Evolutionary conservation across 495 filamentous ascomycete species (phyloP), one percentile per base, ranked within the genome.

Genomic region (Daldinia caldariorum): DNA sequence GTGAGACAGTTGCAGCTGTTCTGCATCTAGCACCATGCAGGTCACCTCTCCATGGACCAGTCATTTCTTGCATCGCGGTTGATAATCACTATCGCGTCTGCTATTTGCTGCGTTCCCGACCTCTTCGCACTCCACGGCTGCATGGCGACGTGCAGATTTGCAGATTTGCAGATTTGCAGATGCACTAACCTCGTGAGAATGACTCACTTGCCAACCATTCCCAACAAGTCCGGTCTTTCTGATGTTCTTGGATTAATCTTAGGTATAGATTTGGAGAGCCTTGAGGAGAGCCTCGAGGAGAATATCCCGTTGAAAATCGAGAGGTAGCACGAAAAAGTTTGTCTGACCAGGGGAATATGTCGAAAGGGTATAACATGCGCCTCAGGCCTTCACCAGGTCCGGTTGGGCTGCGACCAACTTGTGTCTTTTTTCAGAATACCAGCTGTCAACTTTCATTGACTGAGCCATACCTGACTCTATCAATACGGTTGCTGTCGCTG

Each of bases 191-290:
- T 70, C 67, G 63, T 53, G 64, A 77, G 38, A 61, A 69, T 77
- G 74, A 77, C 72, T 75, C 75, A 77, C 68, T 66, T 60, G 47
- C 75, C 75, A 75, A 75, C 75, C 75, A 67, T 75, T 68, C 60
- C 68, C 61, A 55, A 70, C 58, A 9, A 62, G 63, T 49, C 58
- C 59, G 73, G 64, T 66, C 60, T 57, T 75, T 77, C 68, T 77
- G 73, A 75, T 63, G 70, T 73, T 18, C 50, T 50, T 60, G 55
- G 39, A 55, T 51, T 20, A 61, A 61, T 22, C 63, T 34, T 53
- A 16, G 26, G 2, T 51, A 53, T 51, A 53, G 26, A 32, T 16
- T 65, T 64, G 61, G 18, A 63, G 9, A 56, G 41, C 45, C 16
- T 54, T 26, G 26, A 3, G 26, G 26, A 26, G 26, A 26, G 26